phyloP scores from a whole-genome alignment of 2,329 filamentous ascomycete species.

The Colletotrichum lentis region DNA sequence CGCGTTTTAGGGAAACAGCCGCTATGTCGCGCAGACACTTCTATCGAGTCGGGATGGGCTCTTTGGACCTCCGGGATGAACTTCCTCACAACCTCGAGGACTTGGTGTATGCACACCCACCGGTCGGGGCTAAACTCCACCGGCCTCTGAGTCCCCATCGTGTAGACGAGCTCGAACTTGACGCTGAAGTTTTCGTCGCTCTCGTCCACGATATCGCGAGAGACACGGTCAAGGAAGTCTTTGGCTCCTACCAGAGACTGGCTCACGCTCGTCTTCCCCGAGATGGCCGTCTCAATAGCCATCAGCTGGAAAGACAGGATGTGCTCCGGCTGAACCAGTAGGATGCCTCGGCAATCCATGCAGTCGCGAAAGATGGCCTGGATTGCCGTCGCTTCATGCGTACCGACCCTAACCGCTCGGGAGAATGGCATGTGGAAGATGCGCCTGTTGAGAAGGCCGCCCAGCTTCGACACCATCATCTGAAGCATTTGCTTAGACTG shows the following conservation, averaged over 20 bases:
- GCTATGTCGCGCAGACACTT: constrained; percentile 46
- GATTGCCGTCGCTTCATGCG: constrained; percentile 48
- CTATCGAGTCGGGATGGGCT: constrained; percentile 51
- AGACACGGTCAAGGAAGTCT: constrained; percentile 53
- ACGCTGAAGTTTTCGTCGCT: constrained; percentile 70
- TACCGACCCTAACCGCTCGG: constrained; percentile 52
- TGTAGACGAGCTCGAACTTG: constrained; percentile 71
- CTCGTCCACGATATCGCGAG: constrained; percentile 69
- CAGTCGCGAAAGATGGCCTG: constrained; percentile 55
- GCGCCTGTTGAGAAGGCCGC: constrained; percentile 62
- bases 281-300: constrained; percentile 59
- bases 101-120: constrained; percentile 63
- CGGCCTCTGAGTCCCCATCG: constrained; percentile 60
- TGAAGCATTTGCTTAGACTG: constrained; percentile 69
- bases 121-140: constrained; percentile 63
- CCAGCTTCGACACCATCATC: constrained; percentile 62
- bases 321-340: constrained; percentile 71
- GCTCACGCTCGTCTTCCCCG: constrained; percentile 44
- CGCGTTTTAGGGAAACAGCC: constrained; percentile 59
- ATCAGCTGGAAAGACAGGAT: constrained; percentile 70
- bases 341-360: constrained; percentile 58
- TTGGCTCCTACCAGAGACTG: constrained; percentile 51
- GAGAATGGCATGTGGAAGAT: constrained; percentile 69
- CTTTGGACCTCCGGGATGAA: constrained; percentile 45
- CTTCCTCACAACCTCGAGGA: constrained; percentile 56